Percentiles rank a stretch among this genome's conserved stretches.
Evolutionary conservation across 2,329 filamentous ascomycete species (phyloP).

Genomic region (Epichloe bromicola): DNA sequence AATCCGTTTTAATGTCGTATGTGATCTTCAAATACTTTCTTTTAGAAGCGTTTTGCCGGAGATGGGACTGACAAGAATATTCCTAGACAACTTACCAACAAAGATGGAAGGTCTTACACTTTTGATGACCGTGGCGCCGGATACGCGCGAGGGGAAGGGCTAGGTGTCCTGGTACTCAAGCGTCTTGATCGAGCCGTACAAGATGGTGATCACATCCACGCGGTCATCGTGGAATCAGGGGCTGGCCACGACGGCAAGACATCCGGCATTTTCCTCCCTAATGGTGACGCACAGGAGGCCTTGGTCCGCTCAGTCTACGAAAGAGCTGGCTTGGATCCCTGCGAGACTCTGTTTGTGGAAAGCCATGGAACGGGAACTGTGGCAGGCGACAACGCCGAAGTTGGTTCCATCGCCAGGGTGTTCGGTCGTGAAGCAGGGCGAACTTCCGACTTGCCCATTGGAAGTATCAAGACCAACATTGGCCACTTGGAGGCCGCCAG

Average conservation of each 20-base stretch:
- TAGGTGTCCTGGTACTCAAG: constrained; percentile 31
- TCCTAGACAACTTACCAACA: constrained; percentile 4
- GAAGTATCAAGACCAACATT: constrained; percentile 16
- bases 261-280: constrained; percentile 21
- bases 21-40: too few species aligned
- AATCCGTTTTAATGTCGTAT: too few species aligned
- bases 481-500: constrained; percentile 15
- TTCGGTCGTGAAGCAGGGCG: constrained; percentile 12
- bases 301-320: constrained; percentile 17
- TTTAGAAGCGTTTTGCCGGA: too few species aligned
- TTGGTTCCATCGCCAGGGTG: constrained; percentile 11
- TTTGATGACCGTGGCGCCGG: constrained; percentile 32
- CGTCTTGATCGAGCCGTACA: constrained; percentile 26
- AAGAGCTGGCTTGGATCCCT: not conserved
- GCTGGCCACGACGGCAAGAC: constrained; percentile 29
- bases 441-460: constrained; percentile 9
- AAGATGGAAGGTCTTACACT: constrained; percentile 1
- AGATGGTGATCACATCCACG: constrained; percentile 26
- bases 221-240: constrained; percentile 21
- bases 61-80: not conserved
- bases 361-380: too few species aligned
- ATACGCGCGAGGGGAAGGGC: constrained; percentile 28
- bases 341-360: too few species aligned
- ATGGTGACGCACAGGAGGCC: constrained; percentile 6
- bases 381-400: not conserved